These are phyloP conservation scores for Flaveria bidentis DNA, from an alignment of 129 eudicot species.

Conservation along the genomic window DNA sequence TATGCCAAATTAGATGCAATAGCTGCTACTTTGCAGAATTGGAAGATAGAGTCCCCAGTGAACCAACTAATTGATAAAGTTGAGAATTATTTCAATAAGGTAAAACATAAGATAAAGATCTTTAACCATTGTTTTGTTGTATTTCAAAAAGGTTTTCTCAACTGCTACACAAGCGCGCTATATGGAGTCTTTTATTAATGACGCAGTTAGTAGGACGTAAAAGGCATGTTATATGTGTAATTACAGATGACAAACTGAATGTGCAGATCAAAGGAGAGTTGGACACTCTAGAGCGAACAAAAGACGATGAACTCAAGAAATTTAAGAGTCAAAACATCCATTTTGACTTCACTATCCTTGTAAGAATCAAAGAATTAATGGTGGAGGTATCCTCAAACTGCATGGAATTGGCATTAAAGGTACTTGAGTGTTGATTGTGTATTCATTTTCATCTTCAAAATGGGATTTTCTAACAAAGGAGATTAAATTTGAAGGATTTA, in stretches of 20 bases:
- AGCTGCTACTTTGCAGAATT: constrained; percentile 41
- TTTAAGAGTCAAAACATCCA: constrained; percentile 59
- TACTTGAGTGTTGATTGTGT: constrained; percentile 5
- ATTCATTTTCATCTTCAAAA: neutral
- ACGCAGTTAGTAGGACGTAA: too few species aligned
- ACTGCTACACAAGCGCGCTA: constrained; percentile 12
- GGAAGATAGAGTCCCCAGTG: constrained; percentile 54
- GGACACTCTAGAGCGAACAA: constrained; percentile 64
- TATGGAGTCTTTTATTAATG: too few species aligned
- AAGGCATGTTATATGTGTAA: too few species aligned
- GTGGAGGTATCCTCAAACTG: constrained; percentile 70
- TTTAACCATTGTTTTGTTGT: neutral
- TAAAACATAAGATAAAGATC: constrained; percentile 18
- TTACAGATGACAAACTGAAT: neutral
- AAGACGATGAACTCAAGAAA: constrained; percentile 70
- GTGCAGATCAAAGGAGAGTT: constrained; percentile 65
- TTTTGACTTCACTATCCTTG: constrained; percentile 69
- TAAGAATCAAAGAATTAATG: constrained; percentile 67
- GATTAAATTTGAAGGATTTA: neutral
- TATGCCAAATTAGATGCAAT: constrained; percentile 45
- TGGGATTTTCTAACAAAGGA: neutral
- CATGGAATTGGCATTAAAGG: constrained; percentile 76
- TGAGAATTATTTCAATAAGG: constrained; percentile 62
- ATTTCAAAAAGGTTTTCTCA: neutral
- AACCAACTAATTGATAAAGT: constrained; percentile 50